Evolutionary conservation across 1,284 basidiomycete species (phyloP).

Genomic region (Ceraceosorus guamensis): DNA sequence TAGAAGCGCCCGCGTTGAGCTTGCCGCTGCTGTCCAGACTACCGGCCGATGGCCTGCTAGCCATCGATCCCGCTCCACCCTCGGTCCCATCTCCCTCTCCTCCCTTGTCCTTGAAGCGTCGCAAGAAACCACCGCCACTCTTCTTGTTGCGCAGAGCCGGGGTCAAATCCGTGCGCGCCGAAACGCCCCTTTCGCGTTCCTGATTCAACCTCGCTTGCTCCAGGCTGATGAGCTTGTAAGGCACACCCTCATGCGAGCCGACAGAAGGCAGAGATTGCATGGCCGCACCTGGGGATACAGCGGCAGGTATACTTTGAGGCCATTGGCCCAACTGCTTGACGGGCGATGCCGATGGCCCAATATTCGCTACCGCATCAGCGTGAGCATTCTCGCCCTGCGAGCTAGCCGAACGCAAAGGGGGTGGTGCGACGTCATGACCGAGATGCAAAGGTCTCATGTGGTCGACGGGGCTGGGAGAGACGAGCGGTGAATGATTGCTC

Average conservation of each 20-base stretch:
- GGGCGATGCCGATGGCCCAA: no score
- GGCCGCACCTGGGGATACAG: neutral
- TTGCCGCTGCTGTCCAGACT: no score
- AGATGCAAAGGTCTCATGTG: no score
- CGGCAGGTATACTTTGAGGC: no score
- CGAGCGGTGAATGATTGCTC: neutral
- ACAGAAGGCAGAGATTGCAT: conserved; percentile 1
- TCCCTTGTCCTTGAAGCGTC: conserved; percentile 33
- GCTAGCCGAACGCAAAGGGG: neutral
- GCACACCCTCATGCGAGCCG: conserved; percentile 28
- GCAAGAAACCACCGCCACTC: conserved; percentile 32
- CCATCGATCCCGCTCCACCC: no score
- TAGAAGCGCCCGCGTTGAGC: conserved; percentile 11
- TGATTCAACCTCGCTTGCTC: conserved; percentile 30
- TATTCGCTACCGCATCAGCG: no score
- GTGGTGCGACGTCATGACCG: no score
- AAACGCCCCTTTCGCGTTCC: neutral
- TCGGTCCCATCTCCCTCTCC: no score
- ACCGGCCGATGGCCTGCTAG: no score
- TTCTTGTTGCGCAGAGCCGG: conserved; percentile 35
- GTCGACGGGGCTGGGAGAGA: neutral
- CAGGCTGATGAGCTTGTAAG: conserved; percentile 40
- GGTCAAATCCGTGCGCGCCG: neutral
- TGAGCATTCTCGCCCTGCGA: neutral
- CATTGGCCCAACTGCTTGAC: no score